phyloP scores from a whole-genome alignment of 176 grass and related monocot genomes.

The Saccharum spontaneum region DNA sequence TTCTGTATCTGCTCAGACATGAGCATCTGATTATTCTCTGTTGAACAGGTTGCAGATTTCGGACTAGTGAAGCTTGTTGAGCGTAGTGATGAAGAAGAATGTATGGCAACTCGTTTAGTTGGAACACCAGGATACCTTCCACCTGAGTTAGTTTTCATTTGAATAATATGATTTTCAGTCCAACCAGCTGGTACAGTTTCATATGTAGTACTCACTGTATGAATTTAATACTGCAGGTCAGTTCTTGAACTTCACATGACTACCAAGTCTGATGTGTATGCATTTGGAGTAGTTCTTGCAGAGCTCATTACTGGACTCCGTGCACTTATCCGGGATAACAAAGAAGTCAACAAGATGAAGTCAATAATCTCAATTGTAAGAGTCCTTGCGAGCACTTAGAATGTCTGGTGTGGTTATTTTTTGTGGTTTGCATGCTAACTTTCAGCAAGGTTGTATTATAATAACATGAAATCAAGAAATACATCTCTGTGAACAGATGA shows the following conservation, averaged over 20 bases:
- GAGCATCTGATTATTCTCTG: constrained; percentile 2
- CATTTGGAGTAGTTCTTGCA: constrained; percentile 72
- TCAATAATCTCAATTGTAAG: constrained; percentile 62
- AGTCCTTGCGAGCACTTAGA: neutral
- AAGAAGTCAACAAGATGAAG: constrained; percentile 56
- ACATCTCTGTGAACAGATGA: constrained; percentile 49
- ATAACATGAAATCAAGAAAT: neutral
- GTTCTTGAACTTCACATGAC: constrained; percentile 73
- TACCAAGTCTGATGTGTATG: constrained; percentile 67
- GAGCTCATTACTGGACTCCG: constrained; percentile 62
- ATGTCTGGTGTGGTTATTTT: neutral
- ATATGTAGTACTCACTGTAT: neutral
- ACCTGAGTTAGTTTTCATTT: constrained; percentile 54
- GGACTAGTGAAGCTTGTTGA: constrained; percentile 68
- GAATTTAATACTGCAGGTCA: constrained; percentile 38
- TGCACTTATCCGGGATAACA: constrained; percentile 56
- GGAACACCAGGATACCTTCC: constrained; percentile 79
- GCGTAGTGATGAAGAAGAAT: constrained; percentile 50
- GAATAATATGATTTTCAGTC: constrained; percentile 6
- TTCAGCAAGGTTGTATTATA: constrained; percentile 5
- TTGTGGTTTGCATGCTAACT: neutral
- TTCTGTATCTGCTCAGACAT: neutral
- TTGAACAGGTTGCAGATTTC: constrained; percentile 66
- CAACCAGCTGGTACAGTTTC: neutral
- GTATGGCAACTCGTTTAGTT: constrained; percentile 59